Percentiles rank a stretch among this genome's conserved stretches.
Conservation (phyloP, 2,329 filamentous ascomycete species). For the Colletotrichum tropicale region DNA sequence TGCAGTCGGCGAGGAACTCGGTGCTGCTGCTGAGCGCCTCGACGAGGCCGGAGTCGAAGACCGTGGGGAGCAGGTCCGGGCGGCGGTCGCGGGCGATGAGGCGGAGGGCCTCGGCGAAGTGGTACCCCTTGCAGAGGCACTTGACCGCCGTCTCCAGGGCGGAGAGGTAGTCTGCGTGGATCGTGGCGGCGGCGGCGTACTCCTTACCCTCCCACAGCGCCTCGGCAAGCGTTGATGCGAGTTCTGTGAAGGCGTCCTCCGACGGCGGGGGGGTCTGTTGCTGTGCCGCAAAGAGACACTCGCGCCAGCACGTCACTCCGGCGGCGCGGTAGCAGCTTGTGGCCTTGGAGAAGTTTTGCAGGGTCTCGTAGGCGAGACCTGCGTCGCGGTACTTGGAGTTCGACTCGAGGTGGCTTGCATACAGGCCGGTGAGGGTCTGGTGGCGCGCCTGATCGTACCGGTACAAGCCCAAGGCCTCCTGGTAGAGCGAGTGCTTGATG, state of each 20-base stretch:
- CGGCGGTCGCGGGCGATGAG: slow-evolving; percentile 67
- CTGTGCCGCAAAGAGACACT: slow-evolving; percentile 81
- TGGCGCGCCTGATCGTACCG: slow-evolving; percentile 78
- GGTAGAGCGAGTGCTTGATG: slow-evolving; percentile 80
- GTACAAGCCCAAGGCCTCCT: slow-evolving; percentile 78
- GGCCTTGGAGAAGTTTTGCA: slow-evolving; percentile 75
- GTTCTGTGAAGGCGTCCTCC: slow-evolving; percentile 61
- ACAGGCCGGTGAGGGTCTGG: slow-evolving; percentile 73
- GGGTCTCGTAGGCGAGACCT: slow-evolving; percentile 88
- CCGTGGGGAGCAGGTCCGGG: slow-evolving; percentile 65
- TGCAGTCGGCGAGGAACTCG: slow-evolving; percentile 93
- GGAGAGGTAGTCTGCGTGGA: slow-evolving; percentile 81
- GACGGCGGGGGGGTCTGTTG: slow-evolving; percentile 67
- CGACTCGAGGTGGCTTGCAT: slow-evolving; percentile 78
- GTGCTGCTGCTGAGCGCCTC: slow-evolving; percentile 84
- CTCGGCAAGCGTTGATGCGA: slow-evolving; percentile 79
- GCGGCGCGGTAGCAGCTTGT: slow-evolving; percentile 84
- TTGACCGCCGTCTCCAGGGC: slow-evolving; percentile 73
- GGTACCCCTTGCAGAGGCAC: slow-evolving; percentile 85
- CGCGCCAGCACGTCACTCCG: slow-evolving; percentile 81
- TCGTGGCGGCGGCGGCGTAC: slow-evolving; percentile 77
- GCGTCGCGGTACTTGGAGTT: slow-evolving; percentile 84
- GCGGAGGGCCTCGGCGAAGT: slow-evolving; percentile 88
- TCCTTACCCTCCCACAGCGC: slow-evolving; percentile 85
- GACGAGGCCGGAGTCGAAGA: slow-evolving; percentile 79